Percentiles rank a stretch among this genome's conserved stretches.
phyloP scores from a whole-genome alignment of 2,329 filamentous ascomycete species.

The Immersiporthe knoxdaviesiana region DNA sequence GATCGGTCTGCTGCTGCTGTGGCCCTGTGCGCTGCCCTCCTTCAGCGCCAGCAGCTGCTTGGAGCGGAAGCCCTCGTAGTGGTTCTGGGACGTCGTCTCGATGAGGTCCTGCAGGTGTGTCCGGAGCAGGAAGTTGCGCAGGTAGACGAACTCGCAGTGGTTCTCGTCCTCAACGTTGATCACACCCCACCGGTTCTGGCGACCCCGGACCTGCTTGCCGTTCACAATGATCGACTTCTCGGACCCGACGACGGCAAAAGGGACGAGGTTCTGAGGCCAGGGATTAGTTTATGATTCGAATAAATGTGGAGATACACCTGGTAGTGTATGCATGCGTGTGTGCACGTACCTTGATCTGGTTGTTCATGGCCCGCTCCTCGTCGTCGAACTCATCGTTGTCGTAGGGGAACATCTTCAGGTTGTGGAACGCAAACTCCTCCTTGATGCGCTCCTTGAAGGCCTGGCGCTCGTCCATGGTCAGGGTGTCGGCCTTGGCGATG shows the following conservation, averaged over 20 bases:
- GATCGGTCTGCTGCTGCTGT: conserved; percentile 89
- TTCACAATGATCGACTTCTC: conserved; percentile 98
- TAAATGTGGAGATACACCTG: not conserved
- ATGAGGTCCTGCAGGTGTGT: conserved; percentile 98
- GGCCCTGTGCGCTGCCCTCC: conserved; percentile 89
- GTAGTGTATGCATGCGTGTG: too few relatives aligned
- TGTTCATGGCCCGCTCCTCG: conserved; percentile 91
- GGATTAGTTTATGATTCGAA: conserved; percentile 40
- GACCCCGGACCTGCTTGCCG: conserved; percentile 94
- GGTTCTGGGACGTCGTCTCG: conserved; percentile 98
- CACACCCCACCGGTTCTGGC: conserved; percentile 98
- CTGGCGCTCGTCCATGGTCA: conserved; percentile 92
- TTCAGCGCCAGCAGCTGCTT: conserved; percentile 98
- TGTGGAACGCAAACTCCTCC: conserved; percentile 99
- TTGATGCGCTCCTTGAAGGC: conserved; percentile 99
- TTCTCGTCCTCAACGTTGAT: conserved; percentile 99
- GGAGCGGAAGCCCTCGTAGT: conserved; percentile 99
- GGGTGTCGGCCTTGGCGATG: conserved; percentile 95
- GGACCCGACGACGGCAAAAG: conserved; percentile 96
- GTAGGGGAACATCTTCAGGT: conserved; percentile 99
- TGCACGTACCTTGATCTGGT: conserved; percentile 84
- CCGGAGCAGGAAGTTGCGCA: conserved; percentile 97
- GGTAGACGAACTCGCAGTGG: conserved; percentile 99
- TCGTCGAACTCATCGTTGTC: conserved; percentile 99
- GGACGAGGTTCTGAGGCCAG: conserved; percentile 75